Evolutionary conservation across 192 early-diverging fungal species (phyloP), one percentile per base, ranked within the genome.

Genomic region (Coemansia sp.): DNA sequence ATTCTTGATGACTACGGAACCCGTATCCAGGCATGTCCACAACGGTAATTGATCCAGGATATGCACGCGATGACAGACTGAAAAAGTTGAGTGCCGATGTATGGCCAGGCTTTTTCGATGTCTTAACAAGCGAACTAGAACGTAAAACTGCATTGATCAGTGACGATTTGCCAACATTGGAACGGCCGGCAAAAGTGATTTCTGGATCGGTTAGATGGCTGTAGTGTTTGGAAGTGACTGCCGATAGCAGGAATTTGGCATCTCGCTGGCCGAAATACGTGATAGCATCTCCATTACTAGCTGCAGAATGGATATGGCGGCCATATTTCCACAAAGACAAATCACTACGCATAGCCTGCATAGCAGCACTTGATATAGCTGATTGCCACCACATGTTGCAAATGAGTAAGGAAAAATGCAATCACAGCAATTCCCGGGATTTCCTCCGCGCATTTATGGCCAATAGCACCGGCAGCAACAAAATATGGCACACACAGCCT

Each of bases 21-120:
- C 80, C 80, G 31, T 81, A 81, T 8, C 80, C 80, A 12, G 80
- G 80, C 80, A 81, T 81, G 40, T 81, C 80, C 26, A 81, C 80
- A 23, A 81, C 38, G 5, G 60, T 71, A 11, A 80, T 20, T 2
- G 48, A 31, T 1, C 57, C 57, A 10, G 73, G 51, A 18, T 19
- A 49, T 10, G 65, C 51, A 0, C 39, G 36, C 9, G 69, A 72
- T 6, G 65, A 52, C 39, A 72, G 57, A 11, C 50, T 50, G 39
- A 68, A 80, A 31, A 80, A 76, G 43, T 72, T 72, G 14, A 72
- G 57, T 6, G 64, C 38, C n/a, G 68, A 64, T 0, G 68, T 80
- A 38, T 72, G 72, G 5, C 78, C 80, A 2, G 79, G 79, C 14
- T 61, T 68, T 33, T 63, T 80, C 5, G 79, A 80, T 7, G 79